Base-by-base conservation (phyloP, 768 basidiomycete genomes). In the Kwoniella sp. region DNA sequence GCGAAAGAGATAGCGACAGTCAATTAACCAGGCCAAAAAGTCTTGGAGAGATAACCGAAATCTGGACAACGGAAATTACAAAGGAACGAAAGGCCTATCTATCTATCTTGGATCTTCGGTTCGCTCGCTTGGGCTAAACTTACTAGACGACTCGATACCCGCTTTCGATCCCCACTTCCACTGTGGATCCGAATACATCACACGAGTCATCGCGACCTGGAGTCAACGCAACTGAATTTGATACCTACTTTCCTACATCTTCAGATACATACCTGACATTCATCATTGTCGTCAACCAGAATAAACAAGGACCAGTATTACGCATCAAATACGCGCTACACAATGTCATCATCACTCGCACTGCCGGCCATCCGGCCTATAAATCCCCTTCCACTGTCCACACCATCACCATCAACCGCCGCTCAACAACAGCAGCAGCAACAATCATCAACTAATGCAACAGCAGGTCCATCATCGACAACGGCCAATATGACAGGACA, bases 271-370 rank as follows among this genome's bases (percentile, higher is more conserved):
- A n/a, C n/a, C n/a, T n/a, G n/a, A n/a, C n/a, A n/a, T n/a, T n/a
- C n/a, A n/a, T n/a, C n/a, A n/a, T n/a, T n/a, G n/a, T n/a, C n/a
- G n/a, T n/a, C n/a, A n/a, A n/a, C n/a, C n/a, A n/a, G n/a, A n/a
- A n/a, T n/a, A n/a, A n/a, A n/a, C n/a, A n/a, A n/a, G n/a, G n/a
- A n/a, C n/a, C n/a, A n/a, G n/a, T n/a, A n/a, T n/a, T n/a, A 22
- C 19, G 46, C 46, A 17, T 19, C 8, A 17, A 5, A 22, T 47
- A 49, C 22, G 17, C 48, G 10, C 17, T 22, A 22, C 48, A 49
- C 36, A 46, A 64, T 64, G 56, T 29, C 57, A 29, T 58, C 63
- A 27, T 58, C 63, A 58, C 40, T 64, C 49, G 63, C 63, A 17
- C 58, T 64, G 27, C 63, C 58, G 27, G 26, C 49, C 2, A 49